Conservation (phyloP, 73 alveolate genomes). For the Diophrys sp. region DNA sequence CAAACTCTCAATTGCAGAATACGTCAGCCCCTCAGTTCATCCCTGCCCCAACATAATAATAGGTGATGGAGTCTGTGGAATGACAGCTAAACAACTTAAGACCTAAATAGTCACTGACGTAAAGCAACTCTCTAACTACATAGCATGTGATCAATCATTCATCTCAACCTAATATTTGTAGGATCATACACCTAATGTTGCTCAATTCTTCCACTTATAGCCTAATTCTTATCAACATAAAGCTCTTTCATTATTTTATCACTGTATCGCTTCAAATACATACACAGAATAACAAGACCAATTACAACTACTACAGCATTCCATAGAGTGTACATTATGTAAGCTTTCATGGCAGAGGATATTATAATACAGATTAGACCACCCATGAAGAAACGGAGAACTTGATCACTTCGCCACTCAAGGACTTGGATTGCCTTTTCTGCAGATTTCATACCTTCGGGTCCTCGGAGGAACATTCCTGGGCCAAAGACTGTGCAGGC, state of each 20-base stretch:
- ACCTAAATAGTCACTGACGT: constrained; percentile 28
- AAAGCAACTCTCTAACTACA: constrained; percentile 34
- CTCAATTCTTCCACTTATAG: constrained; percentile 40
- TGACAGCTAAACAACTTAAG: constrained; percentile 14
- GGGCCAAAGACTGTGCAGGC: constrained; percentile 56
- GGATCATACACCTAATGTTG: constrained; percentile 29
- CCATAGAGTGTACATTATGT: constrained; percentile 35
- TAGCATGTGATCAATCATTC: constrained; percentile 50
- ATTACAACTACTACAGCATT: constrained; percentile 37
- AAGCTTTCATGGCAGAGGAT: constrained; percentile 35
- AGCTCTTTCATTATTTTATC: constrained; percentile 19
- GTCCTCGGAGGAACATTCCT: constrained; percentile 42
- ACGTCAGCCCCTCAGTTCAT: constrained; percentile 16
- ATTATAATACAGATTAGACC: constrained; percentile 31
- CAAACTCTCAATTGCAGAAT: constrained; percentile 32
- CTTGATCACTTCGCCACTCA: constrained; percentile 30
- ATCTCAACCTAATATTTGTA: constrained; percentile 23
- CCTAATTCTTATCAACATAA: constrained; percentile 31
- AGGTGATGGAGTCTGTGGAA: constrained; percentile 47
- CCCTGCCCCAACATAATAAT: constrained; percentile 30
- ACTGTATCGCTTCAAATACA: constrained; percentile 10
- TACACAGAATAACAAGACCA: constrained; percentile 25
- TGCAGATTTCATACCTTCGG: constrained; percentile 42
- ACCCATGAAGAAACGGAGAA: constrained; percentile 25
- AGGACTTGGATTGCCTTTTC: constrained; percentile 43